Evolutionary conservation across 306 rosid species (phyloP), one percentile per base, ranked within the genome.

Genomic region (Astragalus glycyphyllos): DNA sequence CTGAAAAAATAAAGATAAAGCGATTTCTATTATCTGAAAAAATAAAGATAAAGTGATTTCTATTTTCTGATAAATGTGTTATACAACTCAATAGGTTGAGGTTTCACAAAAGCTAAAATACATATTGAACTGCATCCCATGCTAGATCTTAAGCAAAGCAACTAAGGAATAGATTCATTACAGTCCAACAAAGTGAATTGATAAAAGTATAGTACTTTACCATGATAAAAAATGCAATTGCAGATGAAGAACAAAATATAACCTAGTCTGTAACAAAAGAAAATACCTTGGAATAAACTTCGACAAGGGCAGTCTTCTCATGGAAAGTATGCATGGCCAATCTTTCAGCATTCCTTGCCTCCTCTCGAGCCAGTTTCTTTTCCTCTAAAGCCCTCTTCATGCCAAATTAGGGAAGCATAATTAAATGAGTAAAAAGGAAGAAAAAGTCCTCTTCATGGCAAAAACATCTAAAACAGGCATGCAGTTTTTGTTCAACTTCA

Each of bases 351-450:
- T 84, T 83, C 72, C 69, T 88, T 14, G 88, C 96, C 61, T 80
- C 91, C 78, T 90, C 98, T 65, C 88, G 92, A 74, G 82, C 86
- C 50, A 72, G 46, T 80, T 81, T 94, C 77, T 81, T 82, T 71
- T 90, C 98, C 83, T 89, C 98, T 59, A 94, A 75, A 71, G 92
- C 89, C 82, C 88, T 94, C 97, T 92, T 76, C 50, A 65, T 64
- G 79, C 20, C 31, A 75, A 62, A 78, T 67, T 34, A 41, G 6
- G 44, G 16, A 67, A 75, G 20, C 55, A 20, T 69, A 66, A 13
- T 78, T 32, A 82, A 26, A 55, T 14, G 44, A 56, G 76, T 37
- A 58, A 20, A 58, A 8, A 34, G 6, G 65, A 54, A 65, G 11
- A 55, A 15, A 68, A 73, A 58, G 5, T 51, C 13, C 54, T 68